Evolutionary conservation across 176 grass and related monocot genomes (phyloP).

Genomic region (Lolium perenne): DNA sequence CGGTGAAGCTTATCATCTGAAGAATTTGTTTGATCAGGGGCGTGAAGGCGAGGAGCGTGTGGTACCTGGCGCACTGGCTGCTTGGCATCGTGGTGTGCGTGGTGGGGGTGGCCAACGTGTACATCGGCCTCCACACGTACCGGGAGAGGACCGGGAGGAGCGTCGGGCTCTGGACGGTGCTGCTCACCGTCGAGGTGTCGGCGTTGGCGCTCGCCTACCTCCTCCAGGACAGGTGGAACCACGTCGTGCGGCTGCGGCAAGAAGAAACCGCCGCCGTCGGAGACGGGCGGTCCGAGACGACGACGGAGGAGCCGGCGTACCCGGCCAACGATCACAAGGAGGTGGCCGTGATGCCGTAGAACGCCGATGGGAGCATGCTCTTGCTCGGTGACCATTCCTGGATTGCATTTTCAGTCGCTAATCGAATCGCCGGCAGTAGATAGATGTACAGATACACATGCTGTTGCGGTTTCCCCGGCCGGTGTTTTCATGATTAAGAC

Average conservation of each 20-base stretch:
- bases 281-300: slow-evolving; percentile 53
- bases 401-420: neutral
- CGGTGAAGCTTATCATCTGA: neutral
- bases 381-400: neutral
- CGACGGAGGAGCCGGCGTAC: slow-evolving; percentile 48
- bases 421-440: neutral
- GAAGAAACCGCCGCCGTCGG: slow-evolving; percentile 39
- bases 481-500: neutral
- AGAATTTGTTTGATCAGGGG: slow-evolving; percentile 46
- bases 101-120: slow-evolving; percentile 79
- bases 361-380: neutral
- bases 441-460: neutral
- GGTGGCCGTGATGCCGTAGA: slow-evolving; percentile 37
- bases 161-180: slow-evolving; percentile 64
- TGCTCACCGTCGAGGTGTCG: slow-evolving; percentile 78
- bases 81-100: slow-evolving; percentile 68
- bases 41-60: slow-evolving; percentile 60
- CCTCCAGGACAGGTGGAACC: slow-evolving; percentile 82
- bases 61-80: slow-evolving; percentile 85
- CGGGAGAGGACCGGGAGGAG: slow-evolving; percentile 67
- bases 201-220: slow-evolving; percentile 71
- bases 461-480: neutral
- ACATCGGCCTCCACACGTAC: slow-evolving; percentile 85
- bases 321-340: slow-evolving; percentile 61
- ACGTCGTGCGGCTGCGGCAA: slow-evolving; percentile 55